A percentile compares a stretch with the other conserved stretches of the same genome.
These are phyloP conservation scores for Pythium coloratum DNA, from an alignment of 352 stramenopile genomes.

Conservation along the genomic window DNA sequence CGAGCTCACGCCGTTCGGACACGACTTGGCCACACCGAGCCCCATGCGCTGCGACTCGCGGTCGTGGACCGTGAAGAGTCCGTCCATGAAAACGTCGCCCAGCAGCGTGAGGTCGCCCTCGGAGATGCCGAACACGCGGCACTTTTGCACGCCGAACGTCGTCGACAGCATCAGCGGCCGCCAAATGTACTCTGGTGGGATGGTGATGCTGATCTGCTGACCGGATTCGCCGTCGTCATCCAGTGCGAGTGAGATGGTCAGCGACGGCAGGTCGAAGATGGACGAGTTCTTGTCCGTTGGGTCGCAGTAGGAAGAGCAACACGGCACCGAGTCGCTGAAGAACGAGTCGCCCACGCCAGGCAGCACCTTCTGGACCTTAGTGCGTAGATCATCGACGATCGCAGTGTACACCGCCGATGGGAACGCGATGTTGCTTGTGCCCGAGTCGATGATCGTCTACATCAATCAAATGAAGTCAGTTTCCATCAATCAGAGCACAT, in stretches of 20 bases:
- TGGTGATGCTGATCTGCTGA: slow-evolving; percentile 71
- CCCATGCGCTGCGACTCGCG: slow-evolving; percentile 54
- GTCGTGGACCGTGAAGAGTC: slow-evolving; percentile 80
- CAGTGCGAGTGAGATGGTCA: slow-evolving; percentile 64
- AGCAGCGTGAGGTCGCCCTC: slow-evolving; percentile 75
- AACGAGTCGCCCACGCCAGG: slow-evolving; percentile 49
- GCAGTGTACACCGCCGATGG: slow-evolving; percentile 63
- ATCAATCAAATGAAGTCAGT: neutral
- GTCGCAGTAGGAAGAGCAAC: slow-evolving; percentile 67
- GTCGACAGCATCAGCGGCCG: slow-evolving; percentile 63
- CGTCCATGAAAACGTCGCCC: slow-evolving; percentile 86
- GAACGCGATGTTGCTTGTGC: slow-evolving; percentile 81
- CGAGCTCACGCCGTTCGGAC: slow-evolving; percentile 68
- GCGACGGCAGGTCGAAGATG: slow-evolving; percentile 60
- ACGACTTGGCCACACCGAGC: slow-evolving; percentile 65
- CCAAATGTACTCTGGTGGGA: slow-evolving; percentile 84
- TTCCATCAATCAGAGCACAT: neutral
- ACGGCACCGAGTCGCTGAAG: slow-evolving; percentile 71
- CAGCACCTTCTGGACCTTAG: slow-evolving; percentile 48
- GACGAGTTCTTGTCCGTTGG: slow-evolving; percentile 55
- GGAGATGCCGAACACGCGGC: slow-evolving; percentile 81
- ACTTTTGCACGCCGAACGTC: slow-evolving; percentile 40
- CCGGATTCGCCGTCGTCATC: slow-evolving; percentile 34
- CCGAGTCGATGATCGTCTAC: slow-evolving; percentile 72
- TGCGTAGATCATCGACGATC: slow-evolving; percentile 54